A percentile compares a stretch with the other conserved stretches of the same genome.
These are phyloP conservation scores for Gypsophila paniculata DNA, from an alignment of 179 eudicot genomes.

Conservation along the genomic window DNA sequence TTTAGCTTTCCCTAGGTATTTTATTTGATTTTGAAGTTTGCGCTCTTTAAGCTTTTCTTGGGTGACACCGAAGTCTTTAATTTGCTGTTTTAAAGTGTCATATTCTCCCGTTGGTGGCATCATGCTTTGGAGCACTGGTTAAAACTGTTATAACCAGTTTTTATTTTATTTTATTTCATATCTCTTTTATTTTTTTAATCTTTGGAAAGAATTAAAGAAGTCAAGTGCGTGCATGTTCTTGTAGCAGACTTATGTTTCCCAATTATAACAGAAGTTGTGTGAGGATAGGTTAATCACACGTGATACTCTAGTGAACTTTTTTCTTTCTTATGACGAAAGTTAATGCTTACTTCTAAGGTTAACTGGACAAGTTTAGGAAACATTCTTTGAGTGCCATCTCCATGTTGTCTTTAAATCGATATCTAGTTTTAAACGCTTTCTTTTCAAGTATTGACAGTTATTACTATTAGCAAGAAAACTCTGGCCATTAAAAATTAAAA, in stretches of 20 bases:
- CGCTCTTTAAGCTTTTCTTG: too few species aligned
- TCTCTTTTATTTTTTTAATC: neutral
- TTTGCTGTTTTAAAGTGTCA: neutral
- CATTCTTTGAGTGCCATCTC: too few species aligned
- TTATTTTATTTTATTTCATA: too few species aligned
- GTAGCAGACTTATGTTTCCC: neutral
- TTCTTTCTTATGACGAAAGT: neutral
- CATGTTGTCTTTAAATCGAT: too few species aligned
- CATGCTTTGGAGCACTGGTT: neutral
- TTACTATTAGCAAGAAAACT: too few species aligned
- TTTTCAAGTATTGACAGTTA: too few species aligned
- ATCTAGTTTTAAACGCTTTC: too few species aligned
- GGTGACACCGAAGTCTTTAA: neutral
- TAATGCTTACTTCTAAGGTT: neutral
- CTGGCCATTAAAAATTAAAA: too few species aligned
- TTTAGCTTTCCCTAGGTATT: too few species aligned
- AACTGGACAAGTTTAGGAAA: neutral
- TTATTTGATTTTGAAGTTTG: too few species aligned
- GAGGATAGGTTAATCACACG: neutral
- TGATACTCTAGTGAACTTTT: neutral
- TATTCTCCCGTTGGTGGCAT: neutral
- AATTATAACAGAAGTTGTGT: neutral
- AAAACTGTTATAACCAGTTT: neutral
- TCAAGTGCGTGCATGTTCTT: neutral
- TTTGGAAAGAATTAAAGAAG: neutral